Evolutionary conservation across 495 filamentous ascomycete genomes (phyloP), one percentile per base, ranked within the genome.

Genomic region (Penicillium longicatenatum): DNA sequence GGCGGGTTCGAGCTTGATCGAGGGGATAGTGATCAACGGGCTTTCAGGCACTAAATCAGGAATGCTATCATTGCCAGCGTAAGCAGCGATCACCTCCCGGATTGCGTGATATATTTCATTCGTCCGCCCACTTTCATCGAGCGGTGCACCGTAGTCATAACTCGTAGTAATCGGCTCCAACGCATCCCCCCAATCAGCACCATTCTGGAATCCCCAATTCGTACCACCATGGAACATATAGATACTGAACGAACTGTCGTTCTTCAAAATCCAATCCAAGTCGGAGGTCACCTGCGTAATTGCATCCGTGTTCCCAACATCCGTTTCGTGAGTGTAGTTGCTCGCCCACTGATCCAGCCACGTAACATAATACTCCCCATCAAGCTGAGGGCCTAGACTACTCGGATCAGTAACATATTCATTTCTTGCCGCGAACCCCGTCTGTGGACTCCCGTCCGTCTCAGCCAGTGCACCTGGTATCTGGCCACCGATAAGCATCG

Each of bases 191-290:
- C 75, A 79, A 2, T 75, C 59, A 17, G 75, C 74, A 19, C 78
- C 78, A 51, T 76, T 79, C 22, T 70, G 59, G 55, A 77, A 79
- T 0, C 70, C 78, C 50, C 75, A 81, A 37, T 78, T 79, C 0
- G 73, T 79, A 2, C 75, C 75, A 10, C 77, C 77, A 57, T 81
- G 78, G 46, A 79, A 76, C 78, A 79, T 80, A 54, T 79, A 79
- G 22, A 79, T 41, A 57, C 67, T 79, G 51, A 80, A 77, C 9
- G 73, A 76, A 17, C 66, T 68, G 21, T 73, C 70, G 24, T 70
- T 70, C 6, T 60, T 61, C 19, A 80, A 67, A 45, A 77, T 71
- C 58, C 64, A 75, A 26, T 70, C 65, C 8, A 79, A 59, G 53
- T 79, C 77, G 16, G 58, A 64, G 11, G 70, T 59, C 41, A 71